phyloP scores from a whole-genome alignment of 768 basidiomycete species.

The Russula griseocarnosa region DNA sequence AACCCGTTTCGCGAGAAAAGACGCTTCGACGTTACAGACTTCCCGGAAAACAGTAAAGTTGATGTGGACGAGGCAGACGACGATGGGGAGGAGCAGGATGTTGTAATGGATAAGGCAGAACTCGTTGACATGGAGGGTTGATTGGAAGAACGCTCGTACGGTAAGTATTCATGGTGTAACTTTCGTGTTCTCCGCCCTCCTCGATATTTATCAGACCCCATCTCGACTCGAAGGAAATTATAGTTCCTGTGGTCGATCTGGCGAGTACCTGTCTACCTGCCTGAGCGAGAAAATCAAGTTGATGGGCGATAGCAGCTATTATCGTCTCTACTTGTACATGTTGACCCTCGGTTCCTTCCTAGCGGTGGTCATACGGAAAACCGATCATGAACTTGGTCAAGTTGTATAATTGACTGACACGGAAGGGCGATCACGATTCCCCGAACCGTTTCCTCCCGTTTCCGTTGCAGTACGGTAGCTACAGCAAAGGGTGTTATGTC shows the following conservation, averaged over 20 bases:
- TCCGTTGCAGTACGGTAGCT: no score
- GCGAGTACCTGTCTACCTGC: not conserved
- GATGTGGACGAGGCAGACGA: slow-evolving; percentile 38
- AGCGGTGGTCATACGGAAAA: no score
- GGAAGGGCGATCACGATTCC: no score
- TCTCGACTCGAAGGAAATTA: not conserved
- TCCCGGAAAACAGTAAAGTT: slow-evolving; percentile 28
- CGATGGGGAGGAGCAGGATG: slow-evolving; percentile 43
- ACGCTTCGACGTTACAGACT: slow-evolving; percentile 59
- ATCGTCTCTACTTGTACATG: no score
- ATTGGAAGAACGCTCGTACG: slow-evolving; percentile 6
- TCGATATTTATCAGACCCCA: slow-evolving; percentile 2
- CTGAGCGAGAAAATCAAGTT: not conserved
- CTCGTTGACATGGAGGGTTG: slow-evolving; percentile 46
- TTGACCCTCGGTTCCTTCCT: no score
- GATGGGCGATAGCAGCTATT: no score
- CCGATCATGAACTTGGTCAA: no score
- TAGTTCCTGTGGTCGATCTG: not conserved
- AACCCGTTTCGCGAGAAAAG: slow-evolving; percentile 67
- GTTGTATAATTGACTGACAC: no score
- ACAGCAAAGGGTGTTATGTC: no score
- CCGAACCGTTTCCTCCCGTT: no score
- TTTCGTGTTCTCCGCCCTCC: not conserved
- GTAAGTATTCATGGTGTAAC: slow-evolving; percentile 10
- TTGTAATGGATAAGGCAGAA: slow-evolving; percentile 36